These are phyloP conservation scores for Leishmania guyanensis DNA, from an alignment of 208 protist species.

Conservation along the genomic window DNA sequence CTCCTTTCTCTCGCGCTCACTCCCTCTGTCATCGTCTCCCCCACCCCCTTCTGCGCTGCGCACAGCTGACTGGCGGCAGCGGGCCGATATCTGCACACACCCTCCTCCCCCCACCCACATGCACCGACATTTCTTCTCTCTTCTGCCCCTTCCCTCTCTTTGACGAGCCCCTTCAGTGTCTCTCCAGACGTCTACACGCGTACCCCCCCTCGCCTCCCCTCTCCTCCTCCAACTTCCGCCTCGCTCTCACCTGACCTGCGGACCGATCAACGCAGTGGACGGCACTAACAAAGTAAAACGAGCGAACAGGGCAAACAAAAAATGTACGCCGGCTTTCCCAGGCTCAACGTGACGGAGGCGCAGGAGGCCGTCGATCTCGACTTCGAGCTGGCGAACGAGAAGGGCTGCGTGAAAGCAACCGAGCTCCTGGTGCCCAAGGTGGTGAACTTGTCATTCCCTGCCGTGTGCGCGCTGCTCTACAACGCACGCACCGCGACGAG, in stretches of 20 bases:
- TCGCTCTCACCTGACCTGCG: neutral
- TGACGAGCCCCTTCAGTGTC: neutral
- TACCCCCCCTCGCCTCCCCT: neutral
- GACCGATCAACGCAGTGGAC: neutral
- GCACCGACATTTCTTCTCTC: neutral
- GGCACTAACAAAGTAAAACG: neutral
- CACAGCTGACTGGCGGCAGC: neutral
- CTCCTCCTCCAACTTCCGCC: neutral
- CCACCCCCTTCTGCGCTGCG: neutral
- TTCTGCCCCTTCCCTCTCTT: neutral
- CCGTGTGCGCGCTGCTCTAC: constrained; percentile 54
- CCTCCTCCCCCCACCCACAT: neutral
- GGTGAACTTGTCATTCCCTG: constrained; percentile 52
- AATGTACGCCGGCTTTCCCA: constrained; percentile 61
- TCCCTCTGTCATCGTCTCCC: neutral
- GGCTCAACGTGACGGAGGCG: constrained; percentile 39
- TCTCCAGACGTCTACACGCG: neutral
- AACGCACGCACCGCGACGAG: constrained; percentile 38
- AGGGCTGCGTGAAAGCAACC: constrained; percentile 35
- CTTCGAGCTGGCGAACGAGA: constrained; percentile 29
- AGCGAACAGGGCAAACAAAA: neutral
- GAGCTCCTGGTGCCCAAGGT: constrained; percentile 31
- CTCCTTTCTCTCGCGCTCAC: neutral
- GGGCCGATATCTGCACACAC: neutral
- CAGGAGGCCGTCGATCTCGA: constrained; percentile 33